phyloP scores from a whole-genome alignment of 2,329 filamentous ascomycete genomes.

The Tympanopsis confertula region DNA sequence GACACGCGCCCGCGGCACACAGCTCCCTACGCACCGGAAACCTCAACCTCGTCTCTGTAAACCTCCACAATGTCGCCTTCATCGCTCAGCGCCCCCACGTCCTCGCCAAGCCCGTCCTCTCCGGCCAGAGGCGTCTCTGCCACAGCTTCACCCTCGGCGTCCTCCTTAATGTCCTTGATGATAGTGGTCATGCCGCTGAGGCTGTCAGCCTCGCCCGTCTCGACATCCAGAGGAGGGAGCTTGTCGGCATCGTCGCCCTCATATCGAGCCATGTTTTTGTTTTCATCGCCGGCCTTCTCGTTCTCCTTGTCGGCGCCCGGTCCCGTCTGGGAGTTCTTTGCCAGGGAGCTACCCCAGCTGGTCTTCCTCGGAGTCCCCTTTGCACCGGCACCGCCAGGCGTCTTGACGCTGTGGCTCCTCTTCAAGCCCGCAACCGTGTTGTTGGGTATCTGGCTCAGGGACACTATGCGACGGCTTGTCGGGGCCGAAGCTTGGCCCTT shows the following conservation, averaged over 20 bases:
- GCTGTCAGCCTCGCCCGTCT: no score
- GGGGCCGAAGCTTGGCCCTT: neutral
- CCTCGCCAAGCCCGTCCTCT: neutral
- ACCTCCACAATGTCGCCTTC: neutral
- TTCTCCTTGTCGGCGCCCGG: neutral
- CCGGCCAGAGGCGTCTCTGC: no score
- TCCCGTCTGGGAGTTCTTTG: no score
- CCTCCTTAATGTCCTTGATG: neutral
- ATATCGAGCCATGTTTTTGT: no score
- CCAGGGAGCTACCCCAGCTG: neutral
- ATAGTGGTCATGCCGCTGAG: neutral
- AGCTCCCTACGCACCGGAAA: neutral
- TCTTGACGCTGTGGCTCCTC: conserved; percentile 1
- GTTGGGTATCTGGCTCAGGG: conserved; percentile 18
- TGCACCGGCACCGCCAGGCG: neutral
- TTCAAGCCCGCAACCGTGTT: conserved; percentile 5
- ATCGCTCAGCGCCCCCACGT: neutral
- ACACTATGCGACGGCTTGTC: conserved; percentile 11
- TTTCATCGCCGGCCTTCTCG: no score
- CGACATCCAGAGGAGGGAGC: no score
- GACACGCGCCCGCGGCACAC: no score
- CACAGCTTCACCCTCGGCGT: neutral
- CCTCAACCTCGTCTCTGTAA: neutral
- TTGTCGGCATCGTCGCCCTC: no score
- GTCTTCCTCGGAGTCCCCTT: neutral